phyloP scores from a whole-genome alignment of 768 basidiomycete species.

The Tricholoma terreum region DNA sequence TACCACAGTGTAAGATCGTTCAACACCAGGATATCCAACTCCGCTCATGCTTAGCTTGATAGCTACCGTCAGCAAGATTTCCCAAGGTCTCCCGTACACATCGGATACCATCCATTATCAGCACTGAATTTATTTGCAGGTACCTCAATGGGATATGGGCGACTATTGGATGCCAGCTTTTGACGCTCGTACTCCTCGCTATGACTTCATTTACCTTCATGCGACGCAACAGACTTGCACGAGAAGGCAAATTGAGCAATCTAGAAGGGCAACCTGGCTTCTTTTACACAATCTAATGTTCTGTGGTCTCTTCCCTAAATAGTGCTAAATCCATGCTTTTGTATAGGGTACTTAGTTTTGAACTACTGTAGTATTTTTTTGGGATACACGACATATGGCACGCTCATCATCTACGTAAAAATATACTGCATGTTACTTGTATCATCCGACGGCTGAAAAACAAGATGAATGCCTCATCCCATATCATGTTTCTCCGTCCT shows the following conservation, averaged over 20 bases:
- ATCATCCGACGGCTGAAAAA: no score
- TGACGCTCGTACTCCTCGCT: slow-evolving; percentile 27
- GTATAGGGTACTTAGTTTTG: no score
- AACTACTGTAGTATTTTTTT: no score
- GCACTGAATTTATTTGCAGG: not conserved
- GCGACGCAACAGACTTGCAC: slow-evolving; percentile 27
- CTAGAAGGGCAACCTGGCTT: slow-evolving; percentile 39
- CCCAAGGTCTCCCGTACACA: slow-evolving; percentile 21
- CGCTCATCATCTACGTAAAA: no score
- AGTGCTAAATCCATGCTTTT: no score
- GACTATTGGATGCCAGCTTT: slow-evolving; percentile 33
- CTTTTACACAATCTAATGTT: slow-evolving; percentile 35
- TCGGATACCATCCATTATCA: not conserved
- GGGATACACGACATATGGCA: no score
- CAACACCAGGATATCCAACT: no score
- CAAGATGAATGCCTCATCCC: no score
- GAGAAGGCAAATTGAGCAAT: slow-evolving; percentile 28
- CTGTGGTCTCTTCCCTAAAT: not conserved
- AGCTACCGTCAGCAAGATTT: slow-evolving; percentile 32
- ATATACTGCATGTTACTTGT: no score
- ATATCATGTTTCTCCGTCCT: no score
- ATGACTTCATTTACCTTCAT: slow-evolving; percentile 27
- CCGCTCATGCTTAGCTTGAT: not conserved
- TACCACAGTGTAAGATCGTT: slow-evolving; percentile 28
- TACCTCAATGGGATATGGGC: slow-evolving; percentile 33